phyloP scores from a whole-genome alignment of 768 basidiomycete genomes.

The Boletus patriciae region DNA sequence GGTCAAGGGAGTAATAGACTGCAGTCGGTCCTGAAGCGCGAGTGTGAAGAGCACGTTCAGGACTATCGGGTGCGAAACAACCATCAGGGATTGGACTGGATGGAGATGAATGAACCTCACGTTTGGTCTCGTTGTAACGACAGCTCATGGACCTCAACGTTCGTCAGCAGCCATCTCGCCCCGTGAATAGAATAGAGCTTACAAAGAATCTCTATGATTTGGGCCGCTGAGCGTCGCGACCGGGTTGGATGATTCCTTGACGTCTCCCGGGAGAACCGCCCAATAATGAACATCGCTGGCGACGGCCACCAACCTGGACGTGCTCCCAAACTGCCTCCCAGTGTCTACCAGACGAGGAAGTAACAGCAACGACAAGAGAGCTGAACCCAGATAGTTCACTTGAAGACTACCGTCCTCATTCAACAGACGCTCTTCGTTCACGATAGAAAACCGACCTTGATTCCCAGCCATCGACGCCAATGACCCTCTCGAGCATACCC shows the following conservation, averaged over 20 bases:
- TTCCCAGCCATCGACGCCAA: no score
- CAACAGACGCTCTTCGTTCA: no score
- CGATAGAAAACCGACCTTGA: no score
- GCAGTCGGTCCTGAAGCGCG: slow-evolving; percentile 24
- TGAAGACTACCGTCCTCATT: no score
- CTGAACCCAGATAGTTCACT: slow-evolving; percentile 36
- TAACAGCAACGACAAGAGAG: slow-evolving; percentile 33
- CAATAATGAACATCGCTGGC: slow-evolving; percentile 31
- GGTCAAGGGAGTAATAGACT: slow-evolving; percentile 21
- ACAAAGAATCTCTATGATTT: slow-evolving; percentile 23
- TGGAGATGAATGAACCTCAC: slow-evolving; percentile 12
- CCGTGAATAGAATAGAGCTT: neutral
- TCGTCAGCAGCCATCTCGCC: neutral
- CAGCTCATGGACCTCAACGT: slow-evolving; percentile 9
- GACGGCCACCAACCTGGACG: slow-evolving; percentile 33
- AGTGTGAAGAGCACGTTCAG: slow-evolving; percentile 34
- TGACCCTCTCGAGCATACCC: no score
- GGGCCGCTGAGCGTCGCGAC: slow-evolving; percentile 25
- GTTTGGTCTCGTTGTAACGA: slow-evolving; percentile 31
- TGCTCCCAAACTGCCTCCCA: slow-evolving; percentile 20
- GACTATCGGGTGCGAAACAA: slow-evolving; percentile 14
- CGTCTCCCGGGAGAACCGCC: slow-evolving; percentile 17
- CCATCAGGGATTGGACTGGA: neutral
- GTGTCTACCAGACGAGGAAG: slow-evolving; percentile 33
- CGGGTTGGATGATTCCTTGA: slow-evolving; percentile 21